Evolutionary conservation across 768 basidiomycete genomes (phyloP), one percentile per base, ranked within the genome.

Genomic region (Glaciozyma martinii): DNA sequence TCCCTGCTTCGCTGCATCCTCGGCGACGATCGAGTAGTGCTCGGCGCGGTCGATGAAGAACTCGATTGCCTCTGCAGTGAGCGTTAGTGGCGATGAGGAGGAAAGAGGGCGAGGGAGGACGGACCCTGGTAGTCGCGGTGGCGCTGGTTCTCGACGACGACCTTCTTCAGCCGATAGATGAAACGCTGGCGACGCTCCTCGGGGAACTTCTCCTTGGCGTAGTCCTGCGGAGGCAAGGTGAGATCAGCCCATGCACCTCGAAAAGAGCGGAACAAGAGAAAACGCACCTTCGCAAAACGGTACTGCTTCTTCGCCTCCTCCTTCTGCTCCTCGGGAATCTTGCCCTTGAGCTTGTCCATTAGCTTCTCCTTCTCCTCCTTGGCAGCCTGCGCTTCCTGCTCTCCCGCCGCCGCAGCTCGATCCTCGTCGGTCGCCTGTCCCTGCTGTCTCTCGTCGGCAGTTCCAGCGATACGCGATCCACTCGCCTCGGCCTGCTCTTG

Each of bases 161-260:
- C 88, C 84, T 95, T 97, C 81, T 97, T 97, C 9, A 84, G 81
- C 18, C 94, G 83, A 80, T 86, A 94, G 73, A 98, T 88, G 77
- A 91, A 95, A 73, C 90, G 90, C 60, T 94, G 90, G 29, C 90
- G 82, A 27, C 94, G 81, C 76, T 92, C 92, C 71, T 87, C 81
- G 0, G 93, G 92, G 81, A 95, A 92, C 46, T 93, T 88, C 56
- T 92, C 89, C 21, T 78, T 77, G 59, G 95, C 71, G 76, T 89
- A 87, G 40, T 85, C 80, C 73, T 56, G 44, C 4, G 40, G 25
- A 5, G 13, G 53, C 3, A 27, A 29, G 7, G 40, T 61, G 52
- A 61, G 60, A 32, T 33, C 44, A 23, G 7, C 46, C 16, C 50
- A 16, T 10, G 9, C 5, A 7, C 5, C 27, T 8, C 50, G 56